Base-by-base conservation (phyloP, 306 rosid species). In the Canavalia ensiformis region DNA sequence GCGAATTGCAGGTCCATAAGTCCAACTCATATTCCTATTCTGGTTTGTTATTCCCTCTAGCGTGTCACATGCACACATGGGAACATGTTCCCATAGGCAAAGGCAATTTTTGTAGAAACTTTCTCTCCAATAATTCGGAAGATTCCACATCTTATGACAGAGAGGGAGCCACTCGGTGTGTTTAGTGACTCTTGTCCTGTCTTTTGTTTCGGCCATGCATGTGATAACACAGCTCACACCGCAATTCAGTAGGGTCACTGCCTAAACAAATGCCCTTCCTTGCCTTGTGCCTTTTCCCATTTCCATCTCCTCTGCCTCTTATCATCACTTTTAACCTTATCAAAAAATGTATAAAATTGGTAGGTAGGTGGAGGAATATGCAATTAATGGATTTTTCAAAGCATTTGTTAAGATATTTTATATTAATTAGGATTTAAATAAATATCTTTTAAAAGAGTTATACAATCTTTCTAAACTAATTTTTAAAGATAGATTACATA, bases 201-300 rank as follows among this genome's bases (percentile, higher is more conserved):
- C 72, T 50, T 62, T 25, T 71, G 64, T 67, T 64, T n/a, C 18
- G 50, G 56, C 71, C 3, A 8, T 29, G 80, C 92, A 88, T 84
- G 91, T 88, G 91, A 70, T 62, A 5, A 29, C 74, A 85, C 96
- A 88, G 90, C 91, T 88, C 92, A 88, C 0, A 49, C 59, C 73
- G 6, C 68, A 34, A 5, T 45, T 71, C 29, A 2, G 81, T 78
- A 41, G 82, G 90, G 83, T 51, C 90, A 50, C 25, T 76, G 50
- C 74, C 65, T 78, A 57, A 52, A 68, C 70, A 18, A 80, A 71
- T 73, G 79, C 67, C 44, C 6, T 18, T 18, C 25, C 25, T 18
- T 18, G 41, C 25, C 25, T 18, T 18, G 25, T 50, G 1, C 29
- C 75, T 13, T 72, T 80, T 81, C 74, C 74, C 81, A 59, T 35